Evolutionary conservation across 2,329 filamentous ascomycete species (phyloP), one percentile per base, ranked within the genome.

Genomic region (Monascus ruber): DNA sequence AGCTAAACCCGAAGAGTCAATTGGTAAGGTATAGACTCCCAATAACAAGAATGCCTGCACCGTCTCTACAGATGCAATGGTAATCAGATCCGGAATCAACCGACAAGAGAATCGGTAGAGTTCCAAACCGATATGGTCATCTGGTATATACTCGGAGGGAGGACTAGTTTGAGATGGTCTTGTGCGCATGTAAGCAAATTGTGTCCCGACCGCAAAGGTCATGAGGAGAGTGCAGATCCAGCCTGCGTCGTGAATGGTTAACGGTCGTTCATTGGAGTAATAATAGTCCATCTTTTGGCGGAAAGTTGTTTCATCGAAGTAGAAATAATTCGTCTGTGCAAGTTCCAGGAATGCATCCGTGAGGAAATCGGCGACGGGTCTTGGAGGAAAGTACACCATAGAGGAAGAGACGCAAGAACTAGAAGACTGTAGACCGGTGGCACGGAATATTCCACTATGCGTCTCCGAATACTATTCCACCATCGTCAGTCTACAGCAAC

Each of bases 71-170:
- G 70, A 74, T 0, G 70, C 66, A 24, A 66, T 62, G 0, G 69
- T 69, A 31, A 75, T 72, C 26, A 73, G 63, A 41, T 75, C 72
- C 2, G 72, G 69, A 1, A 75, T 59, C 5, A 74, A 56, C 44
- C 64, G 66, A 37, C 65, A 67, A 0, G 71, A 69, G 42, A 67
- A 65, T 37, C 70, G 65, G 43, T 75, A 75, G 42, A 75, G 70
- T 35, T 65, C 64, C 4, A 71, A 55, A 0, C 71, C 71, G 1
- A 73, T 60, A 6, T 67, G 61, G 37, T 72, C 68, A n/a, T n/a
- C n/a, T n/a, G n/a, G n/a, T n/a, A n/a, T n/a, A n/a, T n/a, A n/a
- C 41, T 72, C 68, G 0, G 65, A 63, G 24, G 43, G 41, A 26
- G 37, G 35, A 24, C 39, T 42, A 11, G 42, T 42, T 7, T 50